Evolutionary conservation across 2,329 filamentous ascomycete genomes (phyloP).

Genomic region (Chaetomium sp.): DNA sequence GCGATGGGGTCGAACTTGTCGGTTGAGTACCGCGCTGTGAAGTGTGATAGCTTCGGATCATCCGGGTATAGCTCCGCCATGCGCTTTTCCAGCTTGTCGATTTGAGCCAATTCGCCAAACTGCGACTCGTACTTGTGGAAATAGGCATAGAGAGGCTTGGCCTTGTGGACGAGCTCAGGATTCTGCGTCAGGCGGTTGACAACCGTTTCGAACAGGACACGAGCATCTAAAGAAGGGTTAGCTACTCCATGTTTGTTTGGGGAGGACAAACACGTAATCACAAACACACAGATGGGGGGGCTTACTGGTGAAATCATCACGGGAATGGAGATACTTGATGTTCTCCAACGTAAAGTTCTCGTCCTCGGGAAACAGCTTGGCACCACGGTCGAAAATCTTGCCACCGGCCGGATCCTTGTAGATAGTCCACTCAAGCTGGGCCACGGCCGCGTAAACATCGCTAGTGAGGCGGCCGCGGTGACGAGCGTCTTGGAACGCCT

Average conservation of each 20-base stretch:
- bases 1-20: slow-evolving; percentile 74
- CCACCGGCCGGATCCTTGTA: slow-evolving; percentile 90
- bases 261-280: background rate
- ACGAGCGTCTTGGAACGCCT: slow-evolving; percentile 83
- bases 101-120: slow-evolving; percentile 86
- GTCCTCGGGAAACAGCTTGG: slow-evolving; percentile 89
- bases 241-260: slow-evolving; percentile 16
- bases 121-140: slow-evolving; percentile 94
- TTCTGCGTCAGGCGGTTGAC: slow-evolving; percentile 76
- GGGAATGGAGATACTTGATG: slow-evolving; percentile 85
- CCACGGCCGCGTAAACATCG: slow-evolving; percentile 90
- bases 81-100: slow-evolving; percentile 81
- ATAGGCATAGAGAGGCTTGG: slow-evolving; percentile 80
- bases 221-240: slow-evolving; percentile 58
- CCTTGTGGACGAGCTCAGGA: slow-evolving; percentile 64
- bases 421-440: slow-evolving; percentile 88
- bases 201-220: slow-evolving; percentile 92
- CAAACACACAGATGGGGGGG: slow-evolving; percentile 17
- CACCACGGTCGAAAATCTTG: slow-evolving; percentile 92
- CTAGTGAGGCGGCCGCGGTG: slow-evolving; percentile 82
- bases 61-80: slow-evolving; percentile 93
- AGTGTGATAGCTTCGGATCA: slow-evolving; percentile 69
- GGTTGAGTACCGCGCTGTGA: slow-evolving; percentile 67
- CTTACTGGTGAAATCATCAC: slow-evolving; percentile 90
- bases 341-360: slow-evolving; percentile 93